These are phyloP conservation scores for Cryptosporidium parvum DNA, from an alignment of 169 alveolate genomes.

Conservation along the genomic window DNA sequence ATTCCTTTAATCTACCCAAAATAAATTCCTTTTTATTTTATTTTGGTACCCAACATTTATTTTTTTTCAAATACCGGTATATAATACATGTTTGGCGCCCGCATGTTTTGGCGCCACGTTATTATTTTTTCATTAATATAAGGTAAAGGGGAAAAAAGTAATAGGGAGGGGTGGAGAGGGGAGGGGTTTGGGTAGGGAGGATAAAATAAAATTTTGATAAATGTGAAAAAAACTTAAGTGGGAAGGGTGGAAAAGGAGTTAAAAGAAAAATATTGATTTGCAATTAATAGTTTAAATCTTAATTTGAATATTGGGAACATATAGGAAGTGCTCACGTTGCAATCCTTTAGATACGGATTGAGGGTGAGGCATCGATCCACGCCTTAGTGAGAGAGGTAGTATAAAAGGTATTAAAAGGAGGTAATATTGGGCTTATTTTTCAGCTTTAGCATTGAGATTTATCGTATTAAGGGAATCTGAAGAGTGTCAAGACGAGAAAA, in stretches of 20 bases:
- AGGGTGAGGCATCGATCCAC: neutral
- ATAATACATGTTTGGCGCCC: neutral
- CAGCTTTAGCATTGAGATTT: neutral
- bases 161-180: slow-evolving; percentile 1
- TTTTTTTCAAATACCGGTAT: slow-evolving; percentile 4
- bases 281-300: neutral
- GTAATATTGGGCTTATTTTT: neutral
- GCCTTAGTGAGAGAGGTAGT: neutral
- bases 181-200: slow-evolving; percentile 8
- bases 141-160: neutral
- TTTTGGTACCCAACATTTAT: neutral
- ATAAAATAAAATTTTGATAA: neutral
- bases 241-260: neutral
- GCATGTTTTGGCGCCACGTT: neutral
- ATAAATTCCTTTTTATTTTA: no score
- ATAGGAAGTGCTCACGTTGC: neutral
- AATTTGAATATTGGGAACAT: neutral
- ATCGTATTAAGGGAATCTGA: neutral
- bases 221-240: neutral
- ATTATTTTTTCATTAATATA: neutral
- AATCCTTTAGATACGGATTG: neutral
- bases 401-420: neutral
- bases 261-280: neutral
- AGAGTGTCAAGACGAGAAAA: neutral
- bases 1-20: no score